Evolutionary conservation across 1,284 basidiomycete species (phyloP).

Genomic region (Erythrobasidium hasegawianum): DNA sequence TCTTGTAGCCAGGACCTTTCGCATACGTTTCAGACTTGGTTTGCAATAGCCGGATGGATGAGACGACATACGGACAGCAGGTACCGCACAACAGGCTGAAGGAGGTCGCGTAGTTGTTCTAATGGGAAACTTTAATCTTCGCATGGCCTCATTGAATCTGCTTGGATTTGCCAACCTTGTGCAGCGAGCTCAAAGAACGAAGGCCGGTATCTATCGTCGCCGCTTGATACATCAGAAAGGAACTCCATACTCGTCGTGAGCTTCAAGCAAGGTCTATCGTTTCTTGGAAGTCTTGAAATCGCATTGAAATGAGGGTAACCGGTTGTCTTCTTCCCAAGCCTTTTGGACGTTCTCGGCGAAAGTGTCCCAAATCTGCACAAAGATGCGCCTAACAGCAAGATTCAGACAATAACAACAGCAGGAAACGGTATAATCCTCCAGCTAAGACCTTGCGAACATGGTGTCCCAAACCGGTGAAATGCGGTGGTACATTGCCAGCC

Average conservation of each 20-base stretch:
- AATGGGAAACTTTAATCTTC: conserved; percentile 4
- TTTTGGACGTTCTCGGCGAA: no score
- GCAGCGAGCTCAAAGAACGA: conserved; percentile 93
- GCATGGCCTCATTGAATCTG: not conserved
- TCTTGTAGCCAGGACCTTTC: conserved; percentile 86
- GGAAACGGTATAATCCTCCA: not conserved
- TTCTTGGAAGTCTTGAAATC: no score
- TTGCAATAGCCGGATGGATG: not conserved
- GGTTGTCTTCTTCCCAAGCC: not conserved
- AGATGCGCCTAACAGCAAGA: conserved; percentile 1
- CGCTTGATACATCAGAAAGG: conserved; percentile 15
- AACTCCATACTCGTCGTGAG: conserved; percentile 20
- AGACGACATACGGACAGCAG: conserved; percentile 68
- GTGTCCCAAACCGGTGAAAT: not conserved
- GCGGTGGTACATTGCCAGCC: conserved; percentile 8
- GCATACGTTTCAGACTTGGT: not conserved
- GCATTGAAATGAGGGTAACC: not conserved
- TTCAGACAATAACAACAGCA: conserved; percentile 9
- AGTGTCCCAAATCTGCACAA: not conserved
- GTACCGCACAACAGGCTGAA: conserved; percentile 94
- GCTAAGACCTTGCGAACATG: no score
- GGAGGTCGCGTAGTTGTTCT: conserved; percentile 83
- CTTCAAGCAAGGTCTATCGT: no score
- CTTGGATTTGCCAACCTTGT: conserved; percentile 53
- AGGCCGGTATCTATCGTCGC: conserved; percentile 60